Evolutionary conservation across 768 basidiomycete species (phyloP), one percentile per base, ranked within the genome.

Genomic region (Leccinum variicolor): DNA sequence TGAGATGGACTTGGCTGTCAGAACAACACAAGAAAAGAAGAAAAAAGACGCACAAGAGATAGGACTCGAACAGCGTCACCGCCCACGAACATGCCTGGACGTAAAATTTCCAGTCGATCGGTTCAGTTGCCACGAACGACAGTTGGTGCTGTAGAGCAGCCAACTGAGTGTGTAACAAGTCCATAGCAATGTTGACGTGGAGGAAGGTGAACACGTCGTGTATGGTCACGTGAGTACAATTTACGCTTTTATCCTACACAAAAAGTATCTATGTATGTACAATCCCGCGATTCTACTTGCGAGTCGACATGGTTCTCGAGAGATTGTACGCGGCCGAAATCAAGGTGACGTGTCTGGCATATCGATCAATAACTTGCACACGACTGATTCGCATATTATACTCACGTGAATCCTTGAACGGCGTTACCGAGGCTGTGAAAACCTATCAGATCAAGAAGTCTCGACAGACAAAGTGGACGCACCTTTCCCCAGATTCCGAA

Each of bases 321-420:
- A 92, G 77, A 69, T 92, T 89, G 69, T 90, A 90, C 9, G 90
- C 90, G 1, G 90, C 89, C 1, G 90, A 92, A 53, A 92, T 92
- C 53, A 92, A 75, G 0, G 90, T 92, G 61, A 92, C 90, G 57
- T 92, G 90, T 13, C 89, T 91, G 52, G 8, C 47, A 46, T 34
- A 14, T 25, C 36, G 29, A 28, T 47, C 26, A 57, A 3, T 48
- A 26, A 50, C 2, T 15, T 10, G 6, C 28, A 6, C 15, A 41
- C 29, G 34, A 47, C 34, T 13, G 4, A 29, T 39, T 39, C 14
- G 43, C 39, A 15, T 21, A 19, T 28, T 25, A 31, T 13, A 81
- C 89, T 62, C 72, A 90, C 88, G 91, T 94, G 73, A 94, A 94
- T 33, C 90, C 92, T 73, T 94, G 92, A 19, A 93, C 91, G 2